A percentile compares a stretch with the other conserved stretches of the same genome.
These are phyloP conservation scores for Elongisporangium senticosum DNA, from an alignment of 352 stramenopile genomes.

Conservation along the genomic window DNA sequence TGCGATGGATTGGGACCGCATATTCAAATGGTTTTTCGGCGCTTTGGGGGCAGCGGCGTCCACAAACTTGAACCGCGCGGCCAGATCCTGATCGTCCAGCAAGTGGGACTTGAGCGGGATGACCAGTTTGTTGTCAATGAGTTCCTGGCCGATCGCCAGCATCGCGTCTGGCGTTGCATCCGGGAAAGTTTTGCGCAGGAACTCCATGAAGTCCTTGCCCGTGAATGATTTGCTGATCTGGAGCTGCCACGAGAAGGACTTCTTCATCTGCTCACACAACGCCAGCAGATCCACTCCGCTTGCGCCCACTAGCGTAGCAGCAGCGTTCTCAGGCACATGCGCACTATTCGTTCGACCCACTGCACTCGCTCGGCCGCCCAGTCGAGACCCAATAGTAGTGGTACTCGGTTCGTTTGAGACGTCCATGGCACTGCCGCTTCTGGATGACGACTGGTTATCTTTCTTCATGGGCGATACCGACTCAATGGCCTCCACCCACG, in stretches of 20 bases:
- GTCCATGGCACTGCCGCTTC: too few relatives aligned
- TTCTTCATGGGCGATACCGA: constrained; percentile 57
- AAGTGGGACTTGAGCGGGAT: constrained; percentile 72
- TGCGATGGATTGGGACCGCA: constrained; percentile 66
- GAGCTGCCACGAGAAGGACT: constrained; percentile 54
- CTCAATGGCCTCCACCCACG: constrained; percentile 60
- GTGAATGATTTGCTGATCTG: constrained; percentile 78
- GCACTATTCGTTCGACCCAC: too few relatives aligned
- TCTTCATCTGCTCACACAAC: constrained; percentile 73
- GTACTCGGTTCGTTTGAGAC: too few relatives aligned
- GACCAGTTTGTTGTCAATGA: constrained; percentile 70
- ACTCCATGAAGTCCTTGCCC: constrained; percentile 60
- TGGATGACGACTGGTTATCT: constrained; percentile 3
- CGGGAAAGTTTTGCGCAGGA: constrained; percentile 41
- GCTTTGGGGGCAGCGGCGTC: constrained; percentile 39
- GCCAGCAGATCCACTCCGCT: constrained; percentile 48
- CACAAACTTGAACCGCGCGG: constrained; percentile 56
- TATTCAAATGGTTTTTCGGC: constrained; percentile 63
- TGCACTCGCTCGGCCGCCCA: too few relatives aligned
- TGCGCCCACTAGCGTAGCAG: constrained; percentile 13
- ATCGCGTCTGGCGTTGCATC: constrained; percentile 29
- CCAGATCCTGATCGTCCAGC: constrained; percentile 48
- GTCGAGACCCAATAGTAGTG: too few relatives aligned
- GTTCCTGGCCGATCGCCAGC: constrained; percentile 50
- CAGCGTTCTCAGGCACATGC: too few relatives aligned